Base-by-base conservation (phyloP, 2,329 filamentous ascomycete species). In the Aspergillus sp. region DNA sequence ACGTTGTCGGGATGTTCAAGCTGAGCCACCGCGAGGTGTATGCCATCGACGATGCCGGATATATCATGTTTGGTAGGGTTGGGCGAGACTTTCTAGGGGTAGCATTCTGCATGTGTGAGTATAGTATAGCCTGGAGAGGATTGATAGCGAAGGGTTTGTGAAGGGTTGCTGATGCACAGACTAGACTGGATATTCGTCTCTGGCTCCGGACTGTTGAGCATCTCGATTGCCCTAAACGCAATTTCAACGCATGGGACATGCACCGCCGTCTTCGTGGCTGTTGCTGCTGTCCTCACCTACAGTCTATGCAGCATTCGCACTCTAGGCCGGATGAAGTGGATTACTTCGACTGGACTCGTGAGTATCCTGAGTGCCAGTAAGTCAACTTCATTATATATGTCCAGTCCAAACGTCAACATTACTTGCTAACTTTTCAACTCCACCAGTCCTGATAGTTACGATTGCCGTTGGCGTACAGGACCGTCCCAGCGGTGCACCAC, bases 31-130 rank as follows among this genome's bases (percentile, higher is more conserved):
- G 79, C 0, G 75, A 83, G 57, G 81, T 85, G 3, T 84, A 85
- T 64, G 80, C 79, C 45, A 84, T 85, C 72, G 83, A 82, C 47
- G 82, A 85, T 57, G 82, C 80, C 0, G 82, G 82, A 12, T 70
- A 71, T 44, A 78, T 84, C 54, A 73, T 86, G 19, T 84, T 84
- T 54, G 83, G 83, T 3, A 79, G 76, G 0, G 56, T 80, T 7
- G 82, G 83, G 0, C 75, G 79, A 23, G 82, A 84, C 60, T 61
- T 84, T 11, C 73, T 85, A 14, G 59, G 57, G 2, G 35, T 21
- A 15, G 56, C 49, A 6, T 65, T 66, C n/a, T 59, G 59, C 21
- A 49, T 67, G 3, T 66, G 65, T 65, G 52, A 11, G 56, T 44
- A 31, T 9, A 31, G 8, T 44, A 31, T 9, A 31, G 8, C 9